Evolutionary conservation across 768 basidiomycete genomes (phyloP).

Genomic region (Collybia nuda): DNA sequence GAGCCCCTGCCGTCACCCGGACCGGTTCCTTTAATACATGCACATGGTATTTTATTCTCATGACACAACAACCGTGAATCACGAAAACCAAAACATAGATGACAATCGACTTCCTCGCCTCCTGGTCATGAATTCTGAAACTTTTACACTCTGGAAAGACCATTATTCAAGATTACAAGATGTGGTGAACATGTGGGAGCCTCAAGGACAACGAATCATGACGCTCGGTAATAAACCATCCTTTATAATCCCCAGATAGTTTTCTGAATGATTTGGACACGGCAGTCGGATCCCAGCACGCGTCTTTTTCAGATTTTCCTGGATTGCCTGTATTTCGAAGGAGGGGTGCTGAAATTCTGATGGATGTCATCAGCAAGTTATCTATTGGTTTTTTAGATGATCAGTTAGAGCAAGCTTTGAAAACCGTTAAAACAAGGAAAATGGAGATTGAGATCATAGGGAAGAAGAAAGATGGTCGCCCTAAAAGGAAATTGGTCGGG

Average conservation of each 20-base stretch:
- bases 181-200: constrained; percentile 56
- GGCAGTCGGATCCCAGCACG: constrained; percentile 43
- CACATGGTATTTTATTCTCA: constrained; percentile 1
- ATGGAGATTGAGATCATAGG: constrained; percentile 42
- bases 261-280: not conserved
- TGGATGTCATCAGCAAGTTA: constrained; percentile 33
- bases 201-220: constrained; percentile 37
- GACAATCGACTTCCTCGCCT: constrained; percentile 32
- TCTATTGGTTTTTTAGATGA: constrained; percentile 45
- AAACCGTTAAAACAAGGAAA: constrained; percentile 25
- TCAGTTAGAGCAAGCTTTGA: constrained; percentile 31
- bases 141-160: constrained; percentile 75
- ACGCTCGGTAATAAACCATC: constrained; percentile 42
- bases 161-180: constrained; percentile 64
- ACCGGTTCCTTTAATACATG: constrained; percentile 33
- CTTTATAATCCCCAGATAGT: not conserved
- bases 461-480: constrained; percentile 42
- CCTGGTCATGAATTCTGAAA: constrained; percentile 74
- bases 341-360: constrained; percentile 27
- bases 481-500: constrained; percentile 42
- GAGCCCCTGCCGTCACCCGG: constrained; percentile 70
- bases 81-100: constrained; percentile 4
- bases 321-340: constrained; percentile 39
- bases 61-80: constrained; percentile 4
- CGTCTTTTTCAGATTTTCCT: constrained; percentile 48